These are phyloP conservation scores for Calonectria pseudoturangicola DNA, from an alignment of 2,329 filamentous ascomycete species.

Conservation along the genomic window DNA sequence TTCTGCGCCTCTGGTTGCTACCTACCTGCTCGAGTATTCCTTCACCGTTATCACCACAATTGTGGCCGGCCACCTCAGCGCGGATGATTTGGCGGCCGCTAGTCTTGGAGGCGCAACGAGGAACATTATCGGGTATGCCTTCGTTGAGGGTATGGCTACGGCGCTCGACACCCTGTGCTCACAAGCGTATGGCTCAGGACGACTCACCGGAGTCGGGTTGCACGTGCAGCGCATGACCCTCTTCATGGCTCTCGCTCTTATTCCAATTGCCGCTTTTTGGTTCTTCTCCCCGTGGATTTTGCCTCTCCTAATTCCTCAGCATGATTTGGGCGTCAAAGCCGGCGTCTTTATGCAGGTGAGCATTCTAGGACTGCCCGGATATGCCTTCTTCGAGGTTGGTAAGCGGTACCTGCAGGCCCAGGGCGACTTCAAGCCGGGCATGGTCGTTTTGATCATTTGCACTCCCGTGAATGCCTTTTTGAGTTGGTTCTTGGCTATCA, in stretches of 20 bases:
- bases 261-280: constrained; percentile 71
- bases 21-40: constrained; percentile 72
- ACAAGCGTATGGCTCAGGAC: constrained; percentile 59
- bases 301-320: constrained; percentile 67
- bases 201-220: constrained; percentile 68
- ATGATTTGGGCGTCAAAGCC: constrained; percentile 67
- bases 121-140: constrained; percentile 71
- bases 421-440: constrained; percentile 69
- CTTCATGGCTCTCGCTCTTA: constrained; percentile 66
- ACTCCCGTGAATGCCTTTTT: constrained; percentile 69
- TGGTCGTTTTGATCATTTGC: constrained; percentile 67
- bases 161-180: constrained; percentile 53
- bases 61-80: constrained; percentile 71
- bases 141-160: constrained; percentile 57
- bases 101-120: constrained; percentile 72
- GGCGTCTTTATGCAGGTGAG: constrained; percentile 70
- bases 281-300: constrained; percentile 67
- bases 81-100: constrained; percentile 71
- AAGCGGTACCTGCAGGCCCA: constrained; percentile 74
- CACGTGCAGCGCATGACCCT: constrained; percentile 72
- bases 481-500: constrained; percentile 69
- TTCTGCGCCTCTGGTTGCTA: constrained; percentile 69
- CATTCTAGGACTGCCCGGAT: constrained; percentile 70
- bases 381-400: constrained; percentile 71
- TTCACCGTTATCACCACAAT: constrained; percentile 71